Conservation (phyloP, 345 rosid species). For the Firmiana major region DNA sequence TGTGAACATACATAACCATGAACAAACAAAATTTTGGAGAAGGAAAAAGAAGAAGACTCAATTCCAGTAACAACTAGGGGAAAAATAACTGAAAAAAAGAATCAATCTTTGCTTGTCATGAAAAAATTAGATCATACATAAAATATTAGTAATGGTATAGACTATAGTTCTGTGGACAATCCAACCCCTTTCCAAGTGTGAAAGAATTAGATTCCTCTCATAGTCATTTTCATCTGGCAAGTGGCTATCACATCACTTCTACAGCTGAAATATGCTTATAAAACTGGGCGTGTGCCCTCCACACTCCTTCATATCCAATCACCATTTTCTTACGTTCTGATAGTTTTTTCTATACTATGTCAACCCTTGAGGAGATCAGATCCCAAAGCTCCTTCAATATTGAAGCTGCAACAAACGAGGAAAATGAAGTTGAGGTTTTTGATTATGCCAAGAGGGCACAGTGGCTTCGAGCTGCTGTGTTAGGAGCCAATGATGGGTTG, state of each 20-base stretch:
- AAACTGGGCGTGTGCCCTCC: conserved; percentile 42
- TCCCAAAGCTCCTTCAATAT: neutral
- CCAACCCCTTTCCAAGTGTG: too few relatives aligned
- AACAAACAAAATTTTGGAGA: too few relatives aligned
- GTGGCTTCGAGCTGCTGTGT: conserved; percentile 82
- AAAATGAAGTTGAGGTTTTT: neutral
- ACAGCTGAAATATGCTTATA: neutral
- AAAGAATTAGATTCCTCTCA: neutral
- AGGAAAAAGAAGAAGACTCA: neutral
- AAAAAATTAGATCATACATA: neutral
- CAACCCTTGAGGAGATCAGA: conserved; percentile 2
- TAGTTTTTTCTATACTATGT: neutral
- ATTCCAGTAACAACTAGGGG: neutral
- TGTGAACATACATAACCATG: neutral
- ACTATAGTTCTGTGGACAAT: neutral
- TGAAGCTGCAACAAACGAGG: neutral
- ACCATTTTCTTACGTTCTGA: neutral
- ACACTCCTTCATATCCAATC: conserved; percentile 23
- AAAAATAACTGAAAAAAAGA: neutral
- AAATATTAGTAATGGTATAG: neutral
- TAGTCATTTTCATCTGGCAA: neutral
- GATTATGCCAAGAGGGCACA: conserved; percentile 71
- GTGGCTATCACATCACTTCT: neutral
- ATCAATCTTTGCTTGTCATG: neutral
- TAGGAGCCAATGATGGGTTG: conserved; percentile 84